Evolutionary conservation across 129 eudicot genomes (phyloP).

Genomic region (Pittosporum tobira): DNA sequence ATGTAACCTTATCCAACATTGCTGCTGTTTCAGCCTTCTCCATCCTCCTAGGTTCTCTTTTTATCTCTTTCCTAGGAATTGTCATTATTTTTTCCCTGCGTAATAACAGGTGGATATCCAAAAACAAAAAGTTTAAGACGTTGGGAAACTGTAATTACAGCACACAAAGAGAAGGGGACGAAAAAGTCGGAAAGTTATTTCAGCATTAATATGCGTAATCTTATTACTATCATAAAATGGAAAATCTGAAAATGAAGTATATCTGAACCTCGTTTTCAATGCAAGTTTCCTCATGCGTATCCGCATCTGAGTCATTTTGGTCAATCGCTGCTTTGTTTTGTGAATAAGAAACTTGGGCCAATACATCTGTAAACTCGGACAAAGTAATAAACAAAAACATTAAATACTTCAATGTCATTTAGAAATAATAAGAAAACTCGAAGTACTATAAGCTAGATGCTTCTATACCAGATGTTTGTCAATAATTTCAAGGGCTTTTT

Average conservation of each 20-base stretch:
- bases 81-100: slow-evolving; percentile 79
- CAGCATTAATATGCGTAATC: no score
- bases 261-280: slow-evolving; percentile 74
- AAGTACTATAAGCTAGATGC: slow-evolving; percentile 4
- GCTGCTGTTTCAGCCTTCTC: slow-evolving; percentile 88
- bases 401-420: not conserved
- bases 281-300: slow-evolving; percentile 98
- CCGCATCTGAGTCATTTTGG: slow-evolving; percentile 98
- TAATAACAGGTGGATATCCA: not conserved
- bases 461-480: slow-evolving; percentile 73
- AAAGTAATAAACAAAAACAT: no score
- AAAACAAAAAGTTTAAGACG: not conserved
- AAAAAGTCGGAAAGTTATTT: no score
- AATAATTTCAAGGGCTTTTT: slow-evolving; percentile 75
- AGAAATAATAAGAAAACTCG: not conserved
- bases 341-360: slow-evolving; percentile 97
- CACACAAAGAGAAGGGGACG: not conserved
- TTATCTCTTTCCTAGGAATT: slow-evolving; percentile 64
- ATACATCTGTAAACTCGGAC: slow-evolving; percentile 49
- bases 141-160: not conserved
- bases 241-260: slow-evolving; percentile 1
- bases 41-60: slow-evolving; percentile 77
- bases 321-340: slow-evolving; percentile 73
- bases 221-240: not conserved
- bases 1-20: slow-evolving; percentile 55